Evolutionary conservation across 2,329 filamentous ascomycete genomes (phyloP), one percentile per base, ranked within the genome.

Genomic region (Lachnellula subtilissima): DNA sequence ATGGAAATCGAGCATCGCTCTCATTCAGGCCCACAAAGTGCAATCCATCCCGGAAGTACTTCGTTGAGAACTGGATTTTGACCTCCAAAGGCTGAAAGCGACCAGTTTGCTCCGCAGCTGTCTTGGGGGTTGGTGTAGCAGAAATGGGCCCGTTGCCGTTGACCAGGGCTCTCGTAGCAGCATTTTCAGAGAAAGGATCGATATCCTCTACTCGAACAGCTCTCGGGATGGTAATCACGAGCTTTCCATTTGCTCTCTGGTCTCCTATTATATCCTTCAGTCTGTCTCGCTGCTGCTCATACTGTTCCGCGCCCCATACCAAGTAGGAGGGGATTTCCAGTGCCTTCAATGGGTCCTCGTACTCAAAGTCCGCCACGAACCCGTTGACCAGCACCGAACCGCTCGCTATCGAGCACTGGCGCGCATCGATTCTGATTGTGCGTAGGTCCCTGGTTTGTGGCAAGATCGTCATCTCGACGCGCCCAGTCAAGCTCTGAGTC

Each of bases 1-100:
- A 93, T 0, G 94, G 91, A 70, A 92, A 99, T 59, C 92, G 83
- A 54, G 79, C 78, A 69, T 97, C 93, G 50, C 86, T 83, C 55
- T 86, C 85, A 46, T 91, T 85, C 39, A 94, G 82, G 4, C 94
- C 92, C 15, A 95, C 89, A 72, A 97, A 99, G 58, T 97, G 92
- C 56, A 97, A 72, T 22, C 91, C 93, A 70, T 99, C 94, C 47
- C 90, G 82, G 50, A 92, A 86, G 64, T 84, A 83, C 50, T 83
- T 84, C 36, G 90, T 83, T 22, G 79, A 77, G 68, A 96, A 99
- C 36, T 94, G 89, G 55, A 97, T 87, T 48, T 81, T 79, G 46
- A 90, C 69, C 48, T 76, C 80, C 49, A 89, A 68, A n/a, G 83
- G 78, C 52, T 80, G 79, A 67, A 83, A 88, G 56, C 74, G 71